A percentile compares a stretch with the other conserved stretches of the same genome.
Evolutionary conservation across 148 eudicot species (phyloP).

Genomic region (Tetragonia tetragonoides): DNA sequence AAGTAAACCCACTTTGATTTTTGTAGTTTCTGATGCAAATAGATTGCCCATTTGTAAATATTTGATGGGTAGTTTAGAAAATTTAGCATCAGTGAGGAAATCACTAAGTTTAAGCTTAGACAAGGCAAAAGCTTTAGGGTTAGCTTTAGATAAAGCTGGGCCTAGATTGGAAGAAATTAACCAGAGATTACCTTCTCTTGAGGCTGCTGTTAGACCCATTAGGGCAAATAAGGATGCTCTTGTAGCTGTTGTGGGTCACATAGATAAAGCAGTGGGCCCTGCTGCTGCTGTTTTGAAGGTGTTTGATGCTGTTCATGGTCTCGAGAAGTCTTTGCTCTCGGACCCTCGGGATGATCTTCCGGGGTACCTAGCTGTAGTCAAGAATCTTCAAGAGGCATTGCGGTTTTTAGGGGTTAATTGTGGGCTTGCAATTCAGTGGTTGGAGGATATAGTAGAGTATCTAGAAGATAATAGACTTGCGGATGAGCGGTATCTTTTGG

Average conservation of each 20-base stretch:
- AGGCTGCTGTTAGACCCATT: conserved; percentile 72
- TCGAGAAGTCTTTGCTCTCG: conserved; percentile 67
- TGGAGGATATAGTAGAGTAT: conserved; percentile 82
- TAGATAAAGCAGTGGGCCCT: conserved; percentile 74
- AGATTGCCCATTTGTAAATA: conserved; percentile 20
- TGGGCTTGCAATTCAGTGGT: conserved; percentile 85
- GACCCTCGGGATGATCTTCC: conserved; percentile 68
- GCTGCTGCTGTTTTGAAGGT: conserved; percentile 85
- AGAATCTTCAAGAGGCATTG: conserved; percentile 72
- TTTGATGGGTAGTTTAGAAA: conserved; percentile 38
- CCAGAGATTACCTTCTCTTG: conserved; percentile 60
- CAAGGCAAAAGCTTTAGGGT: conserved; percentile 48
- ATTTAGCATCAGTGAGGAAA: conserved; percentile 53
- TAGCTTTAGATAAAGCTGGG: conserved; percentile 49
- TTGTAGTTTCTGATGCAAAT: conserved; percentile 27
- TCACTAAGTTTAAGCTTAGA: conserved; percentile 47
- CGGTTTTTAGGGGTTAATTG: conserved; percentile 67
- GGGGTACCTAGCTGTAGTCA: conserved; percentile 68
- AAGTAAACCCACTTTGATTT: conserved; percentile 23
- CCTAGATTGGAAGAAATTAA: conserved; percentile 66
- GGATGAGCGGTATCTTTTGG: conserved; percentile 49
- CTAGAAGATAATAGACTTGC: conserved; percentile 73
- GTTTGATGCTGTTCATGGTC: conserved; percentile 78
- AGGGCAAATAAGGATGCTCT: conserved; percentile 66
- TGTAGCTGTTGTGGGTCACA: conserved; percentile 72